phyloP scores from a whole-genome alignment of 2,329 filamentous ascomycete genomes.

The Aspergillus unguis region DNA sequence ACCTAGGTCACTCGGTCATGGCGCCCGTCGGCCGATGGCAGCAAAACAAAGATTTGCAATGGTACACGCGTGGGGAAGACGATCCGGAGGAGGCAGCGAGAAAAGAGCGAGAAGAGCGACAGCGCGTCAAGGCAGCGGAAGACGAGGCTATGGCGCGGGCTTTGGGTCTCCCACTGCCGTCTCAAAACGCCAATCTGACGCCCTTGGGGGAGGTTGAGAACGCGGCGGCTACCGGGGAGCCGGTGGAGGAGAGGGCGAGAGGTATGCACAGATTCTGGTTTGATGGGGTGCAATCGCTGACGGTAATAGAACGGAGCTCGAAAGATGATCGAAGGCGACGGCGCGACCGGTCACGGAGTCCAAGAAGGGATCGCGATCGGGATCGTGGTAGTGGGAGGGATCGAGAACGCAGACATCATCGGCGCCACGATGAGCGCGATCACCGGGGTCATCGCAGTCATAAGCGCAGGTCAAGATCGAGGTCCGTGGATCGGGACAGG shows the following conservation, averaged over 20 bases:
- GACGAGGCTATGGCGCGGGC: slow-evolving; percentile 85
- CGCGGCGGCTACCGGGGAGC: not conserved
- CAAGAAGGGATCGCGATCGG: slow-evolving; percentile 28
- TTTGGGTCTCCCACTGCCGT: slow-evolving; percentile 71
- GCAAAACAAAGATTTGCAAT: slow-evolving; percentile 65
- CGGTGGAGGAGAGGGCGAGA: not conserved
- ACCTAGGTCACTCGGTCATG: slow-evolving; percentile 86
- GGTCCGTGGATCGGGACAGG: slow-evolving; percentile 21
- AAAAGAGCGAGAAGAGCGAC: slow-evolving; percentile 70
- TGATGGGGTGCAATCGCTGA: slow-evolving; percentile 20
- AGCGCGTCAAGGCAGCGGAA: slow-evolving; percentile 82
- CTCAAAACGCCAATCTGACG: slow-evolving; percentile 60
- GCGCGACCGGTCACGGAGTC: slow-evolving; percentile 35
- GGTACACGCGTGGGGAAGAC: slow-evolving; percentile 62
- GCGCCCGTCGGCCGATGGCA: slow-evolving; percentile 92
- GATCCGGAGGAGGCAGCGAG: slow-evolving; percentile 45
- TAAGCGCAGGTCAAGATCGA: slow-evolving; percentile 32
- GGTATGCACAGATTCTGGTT: slow-evolving; percentile 30
- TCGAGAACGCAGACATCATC: slow-evolving; percentile 44
- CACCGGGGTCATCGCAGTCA: slow-evolving; percentile 33
- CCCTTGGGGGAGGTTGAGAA: slow-evolving; percentile 51
- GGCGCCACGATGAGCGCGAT: slow-evolving; percentile 30
- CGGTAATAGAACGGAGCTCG: slow-evolving; percentile 20
- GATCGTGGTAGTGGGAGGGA: slow-evolving; percentile 29
- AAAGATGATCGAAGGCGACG: slow-evolving; percentile 26